Evolutionary conservation across 139 green algal species (phyloP).

Genomic region (Astrephomene gubernaculifera): DNA sequence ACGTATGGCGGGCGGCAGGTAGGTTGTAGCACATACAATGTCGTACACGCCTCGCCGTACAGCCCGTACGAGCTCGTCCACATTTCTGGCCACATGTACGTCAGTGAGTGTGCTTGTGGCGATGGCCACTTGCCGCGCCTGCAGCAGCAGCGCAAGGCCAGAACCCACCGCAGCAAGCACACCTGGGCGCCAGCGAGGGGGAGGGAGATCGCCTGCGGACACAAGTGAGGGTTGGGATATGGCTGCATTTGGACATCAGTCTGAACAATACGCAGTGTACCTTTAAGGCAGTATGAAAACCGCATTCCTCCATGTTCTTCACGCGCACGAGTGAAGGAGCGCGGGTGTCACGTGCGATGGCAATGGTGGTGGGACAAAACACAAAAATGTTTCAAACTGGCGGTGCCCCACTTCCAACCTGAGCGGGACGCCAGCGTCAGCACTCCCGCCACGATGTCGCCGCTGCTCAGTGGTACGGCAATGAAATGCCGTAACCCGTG

Average conservation of each 20-base stretch:
- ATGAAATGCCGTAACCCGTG: constrained; percentile 33
- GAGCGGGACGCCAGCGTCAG: constrained; percentile 1
- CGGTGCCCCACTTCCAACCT: too few relatives aligned
- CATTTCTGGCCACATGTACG: constrained; percentile 8
- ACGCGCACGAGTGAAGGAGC: too few relatives aligned
- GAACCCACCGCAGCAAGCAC: neutral
- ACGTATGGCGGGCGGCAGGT: constrained; percentile 25
- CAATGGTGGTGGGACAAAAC: too few relatives aligned
- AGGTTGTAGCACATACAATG: constrained; percentile 2
- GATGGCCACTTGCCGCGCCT: constrained; percentile 2
- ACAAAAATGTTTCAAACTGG: too few relatives aligned
- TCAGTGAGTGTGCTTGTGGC: constrained; percentile 13
- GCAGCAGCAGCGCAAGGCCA: constrained; percentile 11
- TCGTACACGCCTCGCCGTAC: constrained; percentile 12
- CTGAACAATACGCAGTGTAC: too few relatives aligned
- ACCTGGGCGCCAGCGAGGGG: neutral
- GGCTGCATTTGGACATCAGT: too few relatives aligned
- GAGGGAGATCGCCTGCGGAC: constrained; percentile 2
- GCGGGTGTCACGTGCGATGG: too few relatives aligned
- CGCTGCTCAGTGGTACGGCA: neutral
- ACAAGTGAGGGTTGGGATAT: neutral
- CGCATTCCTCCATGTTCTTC: too few relatives aligned
- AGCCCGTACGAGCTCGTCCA: constrained; percentile 30
- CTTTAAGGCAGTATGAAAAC: too few relatives aligned
- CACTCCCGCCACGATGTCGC: neutral